Conservation (phyloP, 1,139 yeast species). For the Yamadazyma songkhlaensis region DNA sequence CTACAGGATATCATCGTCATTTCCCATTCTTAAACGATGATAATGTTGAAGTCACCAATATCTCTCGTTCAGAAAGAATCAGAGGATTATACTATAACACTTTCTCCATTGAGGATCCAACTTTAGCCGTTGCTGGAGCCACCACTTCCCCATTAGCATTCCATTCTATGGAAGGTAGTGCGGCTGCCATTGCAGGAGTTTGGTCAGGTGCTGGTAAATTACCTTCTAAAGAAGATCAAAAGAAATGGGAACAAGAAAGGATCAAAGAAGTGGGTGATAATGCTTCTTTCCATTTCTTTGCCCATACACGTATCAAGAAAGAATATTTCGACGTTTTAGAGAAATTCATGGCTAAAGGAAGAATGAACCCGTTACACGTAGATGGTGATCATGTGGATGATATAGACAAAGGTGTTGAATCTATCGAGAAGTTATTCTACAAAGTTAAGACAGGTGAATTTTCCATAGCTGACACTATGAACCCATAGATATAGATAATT, state of each 20-base stretch:
- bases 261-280: constrained; percentile 20
- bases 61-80: constrained; percentile 28
- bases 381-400: constrained; percentile 24
- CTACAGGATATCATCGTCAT: constrained; percentile 40
- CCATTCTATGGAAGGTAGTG: constrained; percentile 40
- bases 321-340: constrained; percentile 22
- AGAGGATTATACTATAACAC: constrained; percentile 38
- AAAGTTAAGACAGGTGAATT: constrained; percentile 17
- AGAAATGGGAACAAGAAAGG: constrained; percentile 26
- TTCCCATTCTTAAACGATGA: constrained; percentile 27
- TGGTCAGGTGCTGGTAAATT: constrained; percentile 33
- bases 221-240: constrained; percentile 29
- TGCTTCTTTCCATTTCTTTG: constrained; percentile 24
- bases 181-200: constrained; percentile 47
- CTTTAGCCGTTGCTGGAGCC: constrained; percentile 40
- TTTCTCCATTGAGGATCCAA: constrained; percentile 40
- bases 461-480: constrained; percentile 10
- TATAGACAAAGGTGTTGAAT: constrained; percentile 21
- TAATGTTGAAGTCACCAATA: constrained; percentile 20
- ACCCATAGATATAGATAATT: constrained; percentile 2
- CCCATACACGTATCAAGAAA: constrained; percentile 18
- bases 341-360: constrained; percentile 20
- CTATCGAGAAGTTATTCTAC: constrained; percentile 25
- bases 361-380: constrained; percentile 23
- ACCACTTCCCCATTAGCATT: constrained; percentile 39